Percentiles rank a stretch among this genome's conserved stretches.
These are phyloP conservation scores for Ramalina peruviana DNA, from an alignment of 495 filamentous ascomycete genomes.

Conservation along the genomic window DNA sequence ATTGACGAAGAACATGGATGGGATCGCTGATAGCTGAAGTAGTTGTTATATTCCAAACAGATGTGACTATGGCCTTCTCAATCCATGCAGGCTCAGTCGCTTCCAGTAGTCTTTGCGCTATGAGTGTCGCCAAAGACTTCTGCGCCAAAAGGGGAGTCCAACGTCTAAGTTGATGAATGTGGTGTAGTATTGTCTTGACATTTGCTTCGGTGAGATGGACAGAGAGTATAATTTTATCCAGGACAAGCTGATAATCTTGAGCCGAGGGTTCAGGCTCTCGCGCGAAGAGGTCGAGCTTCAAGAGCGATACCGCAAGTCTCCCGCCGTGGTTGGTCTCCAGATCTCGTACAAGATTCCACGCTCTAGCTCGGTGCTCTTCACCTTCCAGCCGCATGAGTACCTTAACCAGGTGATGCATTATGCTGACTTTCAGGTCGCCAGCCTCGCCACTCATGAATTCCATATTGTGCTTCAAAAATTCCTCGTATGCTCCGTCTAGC, in stretches of 20 bases:
- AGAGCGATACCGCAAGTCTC: conserved; percentile 47
- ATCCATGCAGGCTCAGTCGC: conserved; percentile 38
- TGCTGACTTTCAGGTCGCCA: conserved; percentile 48
- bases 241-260: conserved; percentile 35
- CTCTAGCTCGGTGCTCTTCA: conserved; percentile 34
- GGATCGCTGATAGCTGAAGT: conserved; percentile 13
- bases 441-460: conserved; percentile 43
- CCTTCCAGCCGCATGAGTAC: conserved; percentile 25
- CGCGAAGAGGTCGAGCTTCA: conserved; percentile 52
- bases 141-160: conserved; percentile 17
- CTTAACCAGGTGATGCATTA: conserved; percentile 46
- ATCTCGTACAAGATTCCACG: conserved; percentile 40
- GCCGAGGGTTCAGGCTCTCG: conserved; percentile 19
- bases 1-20: conserved; percentile 20
- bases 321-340: conserved; percentile 48
- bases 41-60: conserved; percentile 43
- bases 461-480: conserved; percentile 41
- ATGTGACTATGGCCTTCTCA: conserved; percentile 47
- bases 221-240: conserved; percentile 40
- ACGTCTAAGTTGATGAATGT: conserved; percentile 51
- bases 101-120: conserved; percentile 29
- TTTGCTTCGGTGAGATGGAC: conserved; percentile 44
- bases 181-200: conserved; percentile 56
- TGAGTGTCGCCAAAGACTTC: conserved; percentile 23
- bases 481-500: conserved; percentile 55